Conservation (phyloP, 768 basidiomycete genomes). For the Tricholoma hemisulphureum region DNA sequence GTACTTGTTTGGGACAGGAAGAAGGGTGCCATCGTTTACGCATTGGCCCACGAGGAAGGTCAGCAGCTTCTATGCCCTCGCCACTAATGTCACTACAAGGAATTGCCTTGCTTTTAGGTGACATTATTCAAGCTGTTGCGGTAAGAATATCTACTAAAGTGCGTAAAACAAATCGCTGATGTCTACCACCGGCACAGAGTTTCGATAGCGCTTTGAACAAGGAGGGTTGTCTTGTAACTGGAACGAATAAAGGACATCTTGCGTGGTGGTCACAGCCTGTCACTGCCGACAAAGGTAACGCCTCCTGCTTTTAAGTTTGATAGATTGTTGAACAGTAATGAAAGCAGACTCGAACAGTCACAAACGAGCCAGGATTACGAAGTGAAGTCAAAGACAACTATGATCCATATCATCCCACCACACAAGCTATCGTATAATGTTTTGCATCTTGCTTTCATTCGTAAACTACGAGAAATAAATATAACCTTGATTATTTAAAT, state of each 20-base stretch:
- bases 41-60: constrained; percentile 62
- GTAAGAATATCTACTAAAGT: constrained; percentile 29
- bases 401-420: too few relatives aligned
- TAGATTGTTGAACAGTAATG: not conserved
- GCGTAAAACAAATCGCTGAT: not conserved
- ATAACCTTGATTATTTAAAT: not conserved
- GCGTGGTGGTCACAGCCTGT: constrained; percentile 58
- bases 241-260: constrained; percentile 53
- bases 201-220: constrained; percentile 44
- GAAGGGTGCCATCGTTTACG: constrained; percentile 53
- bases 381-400: too few relatives aligned
- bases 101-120: constrained; percentile 29
- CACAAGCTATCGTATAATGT: not conserved
- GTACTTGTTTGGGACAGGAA: constrained; percentile 62
- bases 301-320: not conserved
- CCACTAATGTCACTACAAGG: constrained; percentile 13
- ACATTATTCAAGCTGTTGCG: constrained; percentile 41
- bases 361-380: constrained; percentile 5
- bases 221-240: constrained; percentile 51
- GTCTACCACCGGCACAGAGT: constrained; percentile 32
- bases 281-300: constrained; percentile 24
- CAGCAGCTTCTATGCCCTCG: constrained; percentile 19
- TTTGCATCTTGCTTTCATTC: not conserved
- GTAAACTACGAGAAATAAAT: too few relatives aligned
- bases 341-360: constrained; percentile 1